Evolutionary conservation across 31 red algal genomes (phyloP).

Genomic region (Porphyra umbilicalis): DNA sequence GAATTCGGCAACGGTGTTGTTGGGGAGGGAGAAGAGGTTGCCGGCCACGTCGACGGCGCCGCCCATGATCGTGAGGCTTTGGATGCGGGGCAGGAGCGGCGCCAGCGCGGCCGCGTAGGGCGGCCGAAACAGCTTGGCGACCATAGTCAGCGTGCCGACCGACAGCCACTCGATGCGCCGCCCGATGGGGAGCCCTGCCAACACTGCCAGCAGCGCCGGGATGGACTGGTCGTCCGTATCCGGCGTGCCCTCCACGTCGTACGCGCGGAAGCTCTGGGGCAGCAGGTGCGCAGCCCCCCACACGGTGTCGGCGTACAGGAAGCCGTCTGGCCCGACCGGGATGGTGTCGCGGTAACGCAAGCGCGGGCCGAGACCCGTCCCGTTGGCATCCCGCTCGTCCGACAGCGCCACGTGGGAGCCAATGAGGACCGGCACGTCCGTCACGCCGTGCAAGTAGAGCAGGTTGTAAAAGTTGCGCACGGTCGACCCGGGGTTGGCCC

Average conservation of each 20-base stretch:
- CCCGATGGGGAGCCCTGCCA: neutral
- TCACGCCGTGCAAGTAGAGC: constrained; percentile 1
- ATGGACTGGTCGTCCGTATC: constrained; percentile 9
- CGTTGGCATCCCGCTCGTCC: constrained; percentile 6
- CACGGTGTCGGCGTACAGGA: too few species aligned
- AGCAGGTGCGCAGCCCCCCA: too few species aligned
- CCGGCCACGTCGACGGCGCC: constrained; percentile 24
- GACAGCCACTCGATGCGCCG: constrained; percentile 3
- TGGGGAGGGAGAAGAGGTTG: constrained; percentile 8
- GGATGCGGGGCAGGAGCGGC: neutral
- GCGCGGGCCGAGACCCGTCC: too few species aligned
- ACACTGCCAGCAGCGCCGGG: neutral
- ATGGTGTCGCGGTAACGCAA: constrained; percentile 7
- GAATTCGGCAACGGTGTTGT: constrained; percentile 19
- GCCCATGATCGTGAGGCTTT: constrained; percentile 13
- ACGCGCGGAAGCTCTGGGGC: too few species aligned
- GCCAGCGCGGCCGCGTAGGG: neutral
- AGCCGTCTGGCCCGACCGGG: too few species aligned
- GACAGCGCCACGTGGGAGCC: constrained; percentile 16
- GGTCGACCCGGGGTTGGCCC: constrained; percentile 19
- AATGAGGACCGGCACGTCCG: constrained; percentile 5
- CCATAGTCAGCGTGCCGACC: constrained; percentile 19
- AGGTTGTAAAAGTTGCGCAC: constrained; percentile 11
- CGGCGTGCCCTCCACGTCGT: too few species aligned
- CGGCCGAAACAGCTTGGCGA: constrained; percentile 12